Conservation (phyloP, 2,329 filamentous ascomycete genomes). For the Neoarthrinium moseri region DNA sequence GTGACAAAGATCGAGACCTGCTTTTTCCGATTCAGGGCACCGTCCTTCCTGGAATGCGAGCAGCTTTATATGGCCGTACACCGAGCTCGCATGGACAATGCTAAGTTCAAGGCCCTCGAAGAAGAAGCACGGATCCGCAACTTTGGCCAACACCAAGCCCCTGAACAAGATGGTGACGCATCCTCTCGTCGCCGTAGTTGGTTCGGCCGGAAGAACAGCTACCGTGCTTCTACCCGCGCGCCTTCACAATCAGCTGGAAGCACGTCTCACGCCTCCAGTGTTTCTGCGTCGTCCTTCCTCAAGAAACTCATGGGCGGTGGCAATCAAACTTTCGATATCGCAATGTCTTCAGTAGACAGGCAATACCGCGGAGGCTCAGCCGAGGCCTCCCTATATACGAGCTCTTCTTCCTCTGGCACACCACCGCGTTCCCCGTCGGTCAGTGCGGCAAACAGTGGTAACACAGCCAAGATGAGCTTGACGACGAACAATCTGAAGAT, state of each 20-base stretch:
- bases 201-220: constrained; percentile 65
- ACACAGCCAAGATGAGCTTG: constrained; percentile 47
- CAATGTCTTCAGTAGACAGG: constrained; percentile 70
- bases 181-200: constrained; percentile 51
- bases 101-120: constrained; percentile 73
- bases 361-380: constrained; percentile 52
- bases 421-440: constrained; percentile 58
- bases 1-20: constrained; percentile 62
- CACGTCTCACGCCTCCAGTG: constrained; percentile 54
- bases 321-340: constrained; percentile 75
- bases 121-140: constrained; percentile 69
- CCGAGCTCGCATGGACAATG: constrained; percentile 85
- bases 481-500: constrained; percentile 82
- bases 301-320: constrained; percentile 71
- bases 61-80: constrained; percentile 85
- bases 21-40: constrained; percentile 89
- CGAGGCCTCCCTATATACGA: constrained; percentile 61
- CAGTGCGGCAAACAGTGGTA: constrained; percentile 49
- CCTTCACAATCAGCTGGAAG: constrained; percentile 70
- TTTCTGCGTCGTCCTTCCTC: constrained; percentile 75
- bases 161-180: constrained; percentile 46
- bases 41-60: constrained; percentile 74
- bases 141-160: constrained; percentile 59
- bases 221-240: constrained; percentile 60
- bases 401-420: constrained; percentile 53